Evolutionary conservation across 2,329 filamentous ascomycete genomes (phyloP).

Genomic region (Tolypocladium pustulatum): DNA sequence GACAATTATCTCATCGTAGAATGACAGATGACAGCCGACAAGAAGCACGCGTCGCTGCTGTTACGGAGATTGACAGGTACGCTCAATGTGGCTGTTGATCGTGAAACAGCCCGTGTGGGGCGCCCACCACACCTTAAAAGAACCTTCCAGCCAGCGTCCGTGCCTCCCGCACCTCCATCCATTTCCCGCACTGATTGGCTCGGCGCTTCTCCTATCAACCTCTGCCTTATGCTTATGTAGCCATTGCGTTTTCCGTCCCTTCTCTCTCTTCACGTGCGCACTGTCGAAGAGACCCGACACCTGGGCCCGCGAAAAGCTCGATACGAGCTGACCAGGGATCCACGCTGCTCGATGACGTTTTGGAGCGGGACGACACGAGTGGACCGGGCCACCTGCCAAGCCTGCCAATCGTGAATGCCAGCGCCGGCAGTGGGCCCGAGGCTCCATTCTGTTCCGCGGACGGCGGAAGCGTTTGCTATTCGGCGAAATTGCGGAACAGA

Average conservation of each 20-base stretch:
- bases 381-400: neutral
- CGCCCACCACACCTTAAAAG: neutral
- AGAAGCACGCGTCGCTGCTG: too few relatives aligned
- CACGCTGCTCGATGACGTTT: neutral
- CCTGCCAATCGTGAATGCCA: neutral
- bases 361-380: neutral
- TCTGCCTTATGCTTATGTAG: too few relatives aligned
- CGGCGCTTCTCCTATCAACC: too few relatives aligned
- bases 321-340: neutral
- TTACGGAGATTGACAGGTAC: too few relatives aligned
- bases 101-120: neutral
- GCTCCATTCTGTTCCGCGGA: neutral
- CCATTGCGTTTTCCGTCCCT: neutral
- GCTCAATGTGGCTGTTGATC: neutral
- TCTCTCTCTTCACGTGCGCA: neutral
- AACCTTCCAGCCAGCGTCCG: neutral
- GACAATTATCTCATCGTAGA: too few relatives aligned
- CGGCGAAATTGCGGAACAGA: neutral
- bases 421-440: neutral
- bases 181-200: neutral
- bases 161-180: neutral
- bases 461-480: neutral
- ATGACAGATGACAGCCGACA: too few relatives aligned
- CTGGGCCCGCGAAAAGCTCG: neutral
- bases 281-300: neutral